Percentiles rank a stretch among this genome's conserved stretches.
phyloP scores from a whole-genome alignment of 257 asterid genomes.

The Echium plantagineum region DNA sequence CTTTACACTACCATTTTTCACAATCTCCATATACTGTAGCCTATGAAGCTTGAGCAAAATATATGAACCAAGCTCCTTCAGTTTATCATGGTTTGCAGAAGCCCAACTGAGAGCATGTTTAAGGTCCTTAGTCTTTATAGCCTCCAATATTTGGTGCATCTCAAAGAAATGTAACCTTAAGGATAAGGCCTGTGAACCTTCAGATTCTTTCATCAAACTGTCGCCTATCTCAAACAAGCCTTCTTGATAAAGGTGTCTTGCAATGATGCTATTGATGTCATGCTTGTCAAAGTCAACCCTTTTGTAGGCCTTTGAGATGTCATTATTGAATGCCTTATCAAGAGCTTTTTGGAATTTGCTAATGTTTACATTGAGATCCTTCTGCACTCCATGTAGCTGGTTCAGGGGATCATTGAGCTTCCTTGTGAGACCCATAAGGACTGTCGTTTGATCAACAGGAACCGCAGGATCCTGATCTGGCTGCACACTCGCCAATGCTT shows the following conservation, averaged over 20 bases:
- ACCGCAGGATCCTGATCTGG: slow-evolving; percentile 19
- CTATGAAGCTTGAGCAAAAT: slow-evolving; percentile 44
- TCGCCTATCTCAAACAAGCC: slow-evolving; percentile 39
- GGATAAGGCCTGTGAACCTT: slow-evolving; percentile 36
- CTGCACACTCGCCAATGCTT: slow-evolving; percentile 27
- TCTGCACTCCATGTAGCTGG: slow-evolving; percentile 24
- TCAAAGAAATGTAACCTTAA: slow-evolving; percentile 32
- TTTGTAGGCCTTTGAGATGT: slow-evolving; percentile 41
- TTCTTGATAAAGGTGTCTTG: slow-evolving; percentile 39
- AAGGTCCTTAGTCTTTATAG: slow-evolving; percentile 29
- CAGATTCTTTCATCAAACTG: slow-evolving; percentile 38
- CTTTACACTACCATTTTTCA: slow-evolving; percentile 21
- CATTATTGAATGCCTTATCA: slow-evolving; percentile 32
- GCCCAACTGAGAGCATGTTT: slow-evolving; percentile 52
- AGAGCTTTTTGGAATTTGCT: slow-evolving; percentile 29
- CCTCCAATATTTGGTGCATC: slow-evolving; percentile 38
- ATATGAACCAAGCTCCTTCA: slow-evolving; percentile 21
- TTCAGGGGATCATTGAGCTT: slow-evolving; percentile 27
- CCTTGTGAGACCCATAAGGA: slow-evolving; percentile 36
- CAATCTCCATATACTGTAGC: slow-evolving; percentile 32
- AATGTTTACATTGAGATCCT: slow-evolving; percentile 28
- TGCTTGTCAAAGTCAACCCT: slow-evolving; percentile 31
- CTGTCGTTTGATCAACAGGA: slow-evolving; percentile 25
- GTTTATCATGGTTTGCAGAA: slow-evolving; percentile 27
- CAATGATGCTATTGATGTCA: slow-evolving; percentile 34